Evolutionary conservation across 148 eudicot genomes (phyloP), one percentile per base, ranked within the genome.

Genomic region (Spergularia marina): DNA sequence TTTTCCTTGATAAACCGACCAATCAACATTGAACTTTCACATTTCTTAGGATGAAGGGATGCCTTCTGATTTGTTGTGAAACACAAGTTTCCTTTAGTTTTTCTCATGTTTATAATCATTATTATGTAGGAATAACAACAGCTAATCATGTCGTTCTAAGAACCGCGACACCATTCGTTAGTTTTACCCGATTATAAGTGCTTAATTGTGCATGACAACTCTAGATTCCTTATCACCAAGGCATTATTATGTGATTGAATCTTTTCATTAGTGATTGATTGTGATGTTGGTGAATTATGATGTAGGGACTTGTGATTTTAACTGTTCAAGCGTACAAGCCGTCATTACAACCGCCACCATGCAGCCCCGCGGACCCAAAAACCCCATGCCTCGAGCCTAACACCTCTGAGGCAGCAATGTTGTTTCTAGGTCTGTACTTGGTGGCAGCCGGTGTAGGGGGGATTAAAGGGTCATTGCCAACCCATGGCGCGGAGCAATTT

Each of bases 401-500:
- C 11, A 83, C 83, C 3, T 65, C 89, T 0, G 76, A 94, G 70
- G 89, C 89, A 0, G 97, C 90, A 21, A 89, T 91, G 97, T 73
- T 94, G 15, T 90, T 80, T 81, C 62, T 84, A 23, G 98, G 98
- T 30, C 91, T 94, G 9, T 94, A 94, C 75, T 71, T 87, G 14
- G 88, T 82, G 77, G 98, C 98, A 0, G 81, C 84, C 0, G 98
- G 98, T 7, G 89, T 90, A 1, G 98, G 98, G 14, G 98, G 97
- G 64, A 92, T 94, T 21, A 94, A 94, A 72, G 98, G 98, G 7
- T 87, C 98, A 0, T 74, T 94, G 14, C 94, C 98, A 7, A 67
- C 89, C 0, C 98, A 94, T 56, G 98, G 98, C 0, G 98, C 98
- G 0, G 97, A 94, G 74, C 98, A 94, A 53, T 90, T 94, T 56